These are phyloP conservation scores for Microbotryum saponariae DNA, from an alignment of 1,284 basidiomycete genomes.

Conservation along the genomic window DNA sequence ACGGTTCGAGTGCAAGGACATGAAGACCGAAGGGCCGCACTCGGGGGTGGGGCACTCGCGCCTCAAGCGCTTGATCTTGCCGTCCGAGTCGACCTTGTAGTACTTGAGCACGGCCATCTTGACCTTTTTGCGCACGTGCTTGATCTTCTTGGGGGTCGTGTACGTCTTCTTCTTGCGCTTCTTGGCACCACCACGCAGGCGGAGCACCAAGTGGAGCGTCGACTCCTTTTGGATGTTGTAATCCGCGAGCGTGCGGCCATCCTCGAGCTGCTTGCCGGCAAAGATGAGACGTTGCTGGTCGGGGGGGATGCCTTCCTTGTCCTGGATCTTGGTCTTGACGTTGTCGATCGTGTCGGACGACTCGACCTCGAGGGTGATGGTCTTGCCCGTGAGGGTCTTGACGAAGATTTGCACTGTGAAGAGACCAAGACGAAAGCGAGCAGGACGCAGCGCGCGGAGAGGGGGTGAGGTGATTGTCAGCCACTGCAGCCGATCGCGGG, in stretches of 20 bases:
- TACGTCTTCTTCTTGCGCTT: constrained; percentile 99
- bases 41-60: constrained; percentile 84
- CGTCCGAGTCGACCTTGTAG: constrained; percentile 98
- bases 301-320: constrained; percentile 39
- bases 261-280: constrained; percentile 46
- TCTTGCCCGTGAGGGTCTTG: constrained; percentile 36
- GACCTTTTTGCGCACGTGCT: constrained; percentile 99
- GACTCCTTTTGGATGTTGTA: constrained; percentile 44
- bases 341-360: constrained; percentile 57
- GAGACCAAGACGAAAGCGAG: too few species aligned
- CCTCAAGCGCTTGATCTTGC: constrained; percentile 97
- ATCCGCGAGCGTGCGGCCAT: constrained; percentile 45
- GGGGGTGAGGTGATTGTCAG: too few species aligned
- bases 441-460: too few species aligned
- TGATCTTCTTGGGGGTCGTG: constrained; percentile 98
- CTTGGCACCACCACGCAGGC: constrained; percentile 93
- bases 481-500: too few species aligned
- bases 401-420: constrained; percentile 38
- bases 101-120: constrained; percentile 99
- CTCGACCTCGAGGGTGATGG: constrained; percentile 53
- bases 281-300: constrained; percentile 47
- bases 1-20: constrained; percentile 87
- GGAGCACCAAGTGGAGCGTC: constrained; percentile 43
- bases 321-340: constrained; percentile 47
- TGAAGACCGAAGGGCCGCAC: constrained; percentile 93